Conservation (phyloP, 352 stramenopile species). For the Globisporangium yorkense region DNA sequence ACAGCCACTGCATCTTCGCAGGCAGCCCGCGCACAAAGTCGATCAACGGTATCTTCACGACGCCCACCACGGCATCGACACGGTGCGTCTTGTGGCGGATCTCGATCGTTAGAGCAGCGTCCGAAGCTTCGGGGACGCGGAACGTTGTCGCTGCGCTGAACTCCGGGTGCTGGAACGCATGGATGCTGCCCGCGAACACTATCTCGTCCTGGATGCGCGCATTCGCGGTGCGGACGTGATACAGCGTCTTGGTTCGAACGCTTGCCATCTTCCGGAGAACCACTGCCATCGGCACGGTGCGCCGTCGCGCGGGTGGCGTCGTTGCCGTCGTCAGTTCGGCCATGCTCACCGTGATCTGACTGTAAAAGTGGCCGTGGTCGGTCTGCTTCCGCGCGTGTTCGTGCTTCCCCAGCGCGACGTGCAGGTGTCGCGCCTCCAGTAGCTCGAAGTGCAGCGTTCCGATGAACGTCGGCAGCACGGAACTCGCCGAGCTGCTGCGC, state of each 20-base stretch:
- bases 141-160: conserved; percentile 35
- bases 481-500: neutral
- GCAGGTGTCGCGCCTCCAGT: conserved; percentile 37
- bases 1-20: conserved; percentile 55
- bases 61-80: conserved; percentile 24
- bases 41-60: conserved; percentile 28
- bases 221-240: conserved; percentile 35
- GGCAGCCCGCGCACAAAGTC: conserved; percentile 55
- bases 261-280: neutral
- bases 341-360: conserved; percentile 21
- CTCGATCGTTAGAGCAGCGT: conserved; percentile 36
- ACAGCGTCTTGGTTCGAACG: conserved; percentile 19
- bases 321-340: conserved; percentile 3
- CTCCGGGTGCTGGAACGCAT: conserved; percentile 38
- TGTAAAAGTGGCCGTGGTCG: conserved; percentile 19
- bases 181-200: conserved; percentile 31
- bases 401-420: neutral
- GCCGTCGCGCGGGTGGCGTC: conserved; percentile 5
- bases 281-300: conserved; percentile 5
- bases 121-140: conserved; percentile 36
- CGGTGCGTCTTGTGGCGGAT: conserved; percentile 34
- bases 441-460: conserved; percentile 55
- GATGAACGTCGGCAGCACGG: conserved; percentile 35
- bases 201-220: conserved; percentile 45
- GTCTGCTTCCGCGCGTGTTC: conserved; percentile 1